Evolutionary conservation across 305 asterid genomes (phyloP).

Genomic region (Fraxinus xanthoxyloides): DNA sequence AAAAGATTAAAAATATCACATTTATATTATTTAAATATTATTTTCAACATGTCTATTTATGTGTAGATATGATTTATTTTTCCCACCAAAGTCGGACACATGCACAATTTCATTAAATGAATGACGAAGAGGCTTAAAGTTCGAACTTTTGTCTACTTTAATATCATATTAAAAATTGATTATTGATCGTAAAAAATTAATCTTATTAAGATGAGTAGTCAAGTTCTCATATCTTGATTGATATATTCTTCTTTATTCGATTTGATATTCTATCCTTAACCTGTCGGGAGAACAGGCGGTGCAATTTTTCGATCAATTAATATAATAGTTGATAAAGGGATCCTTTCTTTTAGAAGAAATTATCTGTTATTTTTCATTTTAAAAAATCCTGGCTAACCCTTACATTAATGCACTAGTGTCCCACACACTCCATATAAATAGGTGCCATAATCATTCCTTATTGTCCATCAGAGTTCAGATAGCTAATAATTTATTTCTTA

Average conservation of each 20-base stretch:
- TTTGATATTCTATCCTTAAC: background rate
- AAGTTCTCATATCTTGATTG: background rate
- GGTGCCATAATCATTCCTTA: slow-evolving; percentile 19
- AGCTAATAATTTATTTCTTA: background rate
- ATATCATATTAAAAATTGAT: background rate
- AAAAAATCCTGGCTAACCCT: slow-evolving; percentile 1
- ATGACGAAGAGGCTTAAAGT: background rate
- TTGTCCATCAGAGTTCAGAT: slow-evolving; percentile 17
- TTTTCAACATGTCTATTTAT: background rate
- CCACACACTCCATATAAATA: slow-evolving; percentile 35
- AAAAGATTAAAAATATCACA: background rate
- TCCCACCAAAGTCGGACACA: too few relatives aligned
- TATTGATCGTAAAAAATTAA: background rate
- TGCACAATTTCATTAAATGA: background rate
- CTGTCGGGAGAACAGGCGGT: background rate
- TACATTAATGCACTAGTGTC: slow-evolving; percentile 21
- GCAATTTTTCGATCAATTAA: background rate
- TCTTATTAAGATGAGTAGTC: too few relatives aligned
- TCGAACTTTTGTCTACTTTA: too few relatives aligned
- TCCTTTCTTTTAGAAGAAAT: slow-evolving; percentile 26
- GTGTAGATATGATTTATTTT: background rate
- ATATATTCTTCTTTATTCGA: background rate
- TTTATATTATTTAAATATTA: background rate
- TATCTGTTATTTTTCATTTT: slow-evolving; percentile 17
- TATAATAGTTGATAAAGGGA: slow-evolving; percentile 19